These are phyloP conservation scores for Neurospora sublineolata DNA, from an alignment of 495 filamentous ascomycete species.

Conservation along the genomic window DNA sequence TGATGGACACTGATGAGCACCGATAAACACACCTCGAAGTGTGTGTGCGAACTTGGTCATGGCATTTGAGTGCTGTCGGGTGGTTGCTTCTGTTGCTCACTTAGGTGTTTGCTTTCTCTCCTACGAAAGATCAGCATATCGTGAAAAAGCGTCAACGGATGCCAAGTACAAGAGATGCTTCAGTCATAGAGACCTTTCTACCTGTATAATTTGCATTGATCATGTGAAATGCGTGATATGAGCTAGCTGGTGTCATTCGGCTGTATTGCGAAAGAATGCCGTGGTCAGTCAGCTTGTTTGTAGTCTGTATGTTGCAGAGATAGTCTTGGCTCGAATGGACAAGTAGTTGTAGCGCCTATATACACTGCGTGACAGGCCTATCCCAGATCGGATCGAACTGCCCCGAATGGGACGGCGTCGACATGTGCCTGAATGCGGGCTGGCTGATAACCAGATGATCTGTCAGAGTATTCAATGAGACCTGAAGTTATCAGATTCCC, in stretches of 20 bases:
- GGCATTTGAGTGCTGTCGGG: not conserved
- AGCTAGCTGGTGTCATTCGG: not conserved
- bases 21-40: not conserved
- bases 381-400: not conserved
- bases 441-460: too few relatives aligned
- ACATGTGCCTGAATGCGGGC: not conserved
- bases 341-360: not conserved
- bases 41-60: not conserved
- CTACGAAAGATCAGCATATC: not conserved
- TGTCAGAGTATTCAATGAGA: not conserved
- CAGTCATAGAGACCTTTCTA: not conserved
- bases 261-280: not conserved
- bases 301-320: not conserved
- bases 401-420: not conserved
- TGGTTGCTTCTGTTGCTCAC: not conserved
- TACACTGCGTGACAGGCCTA: not conserved
- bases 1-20: not conserved
- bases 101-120: not conserved
- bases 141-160: not conserved
- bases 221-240: not conserved
- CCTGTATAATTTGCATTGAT: not conserved
- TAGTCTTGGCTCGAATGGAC: not conserved
- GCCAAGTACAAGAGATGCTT: not conserved
- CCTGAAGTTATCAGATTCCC: not conserved
- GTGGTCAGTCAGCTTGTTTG: not conserved